phyloP scores from a whole-genome alignment of 805 yeast species.

The Kodamaea nitidulidarum region DNA sequence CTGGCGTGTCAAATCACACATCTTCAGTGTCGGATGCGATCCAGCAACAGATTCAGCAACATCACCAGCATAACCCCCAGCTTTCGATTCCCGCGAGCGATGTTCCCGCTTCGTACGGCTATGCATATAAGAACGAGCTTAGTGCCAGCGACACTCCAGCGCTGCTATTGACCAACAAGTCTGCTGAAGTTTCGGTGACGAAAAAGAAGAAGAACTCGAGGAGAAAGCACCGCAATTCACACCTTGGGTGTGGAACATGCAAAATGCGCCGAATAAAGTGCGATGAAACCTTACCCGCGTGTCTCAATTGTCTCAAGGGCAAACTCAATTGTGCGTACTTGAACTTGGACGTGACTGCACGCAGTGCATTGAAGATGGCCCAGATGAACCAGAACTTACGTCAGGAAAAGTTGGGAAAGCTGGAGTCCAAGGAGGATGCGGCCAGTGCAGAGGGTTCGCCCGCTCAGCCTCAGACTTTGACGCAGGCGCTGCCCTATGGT shows the following conservation, averaged over 20 bases:
- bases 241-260: conserved; percentile 70
- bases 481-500: conserved; percentile 1
- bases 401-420: conserved; percentile 18
- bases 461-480: not conserved
- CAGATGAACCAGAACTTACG: conserved; percentile 40
- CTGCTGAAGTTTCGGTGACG: conserved; percentile 5
- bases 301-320: conserved; percentile 51
- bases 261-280: conserved; percentile 61
- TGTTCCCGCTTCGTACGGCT: conserved; percentile 1
- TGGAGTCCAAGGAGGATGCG: conserved; percentile 8
- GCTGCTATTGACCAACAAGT: conserved; percentile 8
- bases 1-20: not conserved
- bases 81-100: conserved; percentile 3
- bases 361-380: conserved; percentile 47
- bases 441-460: conserved; percentile 2
- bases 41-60: conserved; percentile 5
- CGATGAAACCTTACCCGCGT: conserved; percentile 59
- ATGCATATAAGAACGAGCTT: conserved; percentile 8
- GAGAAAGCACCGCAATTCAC: conserved; percentile 64
- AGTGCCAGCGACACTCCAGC: conserved; percentile 6
- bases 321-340: conserved; percentile 48
- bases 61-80: conserved; percentile 5
- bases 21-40: not conserved
- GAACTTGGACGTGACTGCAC: conserved; percentile 44
- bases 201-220: conserved; percentile 42